Conservation (phyloP, 306 rosid genomes). For the Senna siamea region DNA sequence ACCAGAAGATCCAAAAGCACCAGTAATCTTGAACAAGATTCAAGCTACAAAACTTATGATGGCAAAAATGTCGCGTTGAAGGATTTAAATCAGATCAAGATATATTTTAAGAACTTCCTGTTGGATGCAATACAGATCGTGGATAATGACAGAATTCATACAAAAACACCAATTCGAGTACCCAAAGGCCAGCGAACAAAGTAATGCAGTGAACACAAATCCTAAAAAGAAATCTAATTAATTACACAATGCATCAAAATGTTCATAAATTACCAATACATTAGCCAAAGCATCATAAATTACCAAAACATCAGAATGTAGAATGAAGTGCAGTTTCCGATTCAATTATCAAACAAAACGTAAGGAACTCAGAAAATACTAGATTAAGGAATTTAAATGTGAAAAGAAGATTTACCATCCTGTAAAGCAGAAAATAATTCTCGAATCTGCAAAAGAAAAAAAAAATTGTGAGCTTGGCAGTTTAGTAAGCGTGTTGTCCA, state of each 20-base stretch:
- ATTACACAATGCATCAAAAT: neutral
- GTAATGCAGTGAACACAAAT: neutral
- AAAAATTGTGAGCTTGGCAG: neutral
- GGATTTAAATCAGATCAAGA: slow-evolving; percentile 19
- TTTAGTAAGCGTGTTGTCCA: neutral
- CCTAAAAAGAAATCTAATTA: neutral
- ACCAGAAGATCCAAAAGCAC: slow-evolving; percentile 16
- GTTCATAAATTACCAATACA: neutral
- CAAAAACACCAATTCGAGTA: neutral
- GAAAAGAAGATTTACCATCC: slow-evolving; percentile 40
- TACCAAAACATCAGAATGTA: neutral
- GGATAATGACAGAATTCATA: slow-evolving; percentile 12
- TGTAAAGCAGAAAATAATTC: slow-evolving; percentile 21
- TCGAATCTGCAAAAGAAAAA: slow-evolving; percentile 36
- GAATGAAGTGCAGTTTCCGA: neutral
- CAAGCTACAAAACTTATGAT: neutral
- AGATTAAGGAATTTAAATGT: neutral
- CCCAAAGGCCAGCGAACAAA: neutral
- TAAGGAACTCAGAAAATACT: slow-evolving; percentile 2
- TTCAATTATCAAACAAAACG: neutral
- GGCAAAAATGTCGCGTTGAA: neutral
- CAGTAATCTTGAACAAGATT: slow-evolving; percentile 12
- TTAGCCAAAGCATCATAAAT: neutral
- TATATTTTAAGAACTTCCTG: neutral
- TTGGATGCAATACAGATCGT: slow-evolving; percentile 33